Evolutionary conservation across 148 eudicot genomes (phyloP), one percentile per base, ranked within the genome.

Genomic region (Agrostemma githago): DNA sequence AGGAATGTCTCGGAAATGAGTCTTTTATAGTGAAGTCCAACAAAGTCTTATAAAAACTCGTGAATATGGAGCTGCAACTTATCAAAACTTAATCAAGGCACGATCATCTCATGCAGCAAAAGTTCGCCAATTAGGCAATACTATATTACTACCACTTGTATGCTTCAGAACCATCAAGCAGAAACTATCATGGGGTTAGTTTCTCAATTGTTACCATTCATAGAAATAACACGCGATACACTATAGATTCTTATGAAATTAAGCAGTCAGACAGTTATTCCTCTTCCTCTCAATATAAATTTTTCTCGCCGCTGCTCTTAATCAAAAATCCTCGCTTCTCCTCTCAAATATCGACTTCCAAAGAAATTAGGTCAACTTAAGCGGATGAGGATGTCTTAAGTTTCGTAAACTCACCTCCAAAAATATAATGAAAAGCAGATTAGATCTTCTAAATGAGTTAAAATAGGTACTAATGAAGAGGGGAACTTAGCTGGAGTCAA

Each of bases 341-440:
- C 68, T 64, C 68, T 64, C 68, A 64, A 34, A 21, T 9, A 64
- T n/a, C 14, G 43, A 38, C 44, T 40, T 64, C 38, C 44, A 64
- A 37, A 64, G 68, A 8, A 64, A 37, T 34, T 38, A 43, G 68
- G 38, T 19, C 44, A 40, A 66, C 53, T 2, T 38, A 16, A 65
- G 68, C 7, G 16, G 16, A 65, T 7, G 20, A 38, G 43, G 68
- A 64, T 15, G 14, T 8, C 53, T 48, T 48, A 64, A 9, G 42
- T 65, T 37, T 38, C 40, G 68, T 12, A 5, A 65, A 16, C 6
- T 10, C 16, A 39, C 66, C 68, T 65, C 7, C 20, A 65, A 15
- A 15, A 39, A 65, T 4, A 65, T 38, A 44, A 65, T 39, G 39
- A 65, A 51, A 51, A 40, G 9, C 17, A 34, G 17, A 34, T 21